phyloP scores from a whole-genome alignment of 371 early-diverging fungal genomes.

The Apophysomyces ossiformis region DNA sequence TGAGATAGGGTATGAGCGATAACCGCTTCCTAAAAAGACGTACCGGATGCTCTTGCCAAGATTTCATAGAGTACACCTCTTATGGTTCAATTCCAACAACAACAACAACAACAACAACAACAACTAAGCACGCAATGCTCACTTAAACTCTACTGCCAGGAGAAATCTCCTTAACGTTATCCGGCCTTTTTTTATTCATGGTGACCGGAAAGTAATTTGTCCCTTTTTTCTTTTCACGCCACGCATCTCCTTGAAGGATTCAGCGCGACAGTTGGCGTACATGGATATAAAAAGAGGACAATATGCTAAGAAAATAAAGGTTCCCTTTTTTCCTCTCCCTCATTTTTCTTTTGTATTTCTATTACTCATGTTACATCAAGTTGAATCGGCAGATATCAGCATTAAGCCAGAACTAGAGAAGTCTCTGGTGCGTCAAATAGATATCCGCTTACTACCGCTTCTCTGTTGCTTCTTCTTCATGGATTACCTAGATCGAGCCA shows the following conservation, averaged over 20 bases:
- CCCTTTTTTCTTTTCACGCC: background rate
- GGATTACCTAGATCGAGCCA: slow-evolving; percentile 28
- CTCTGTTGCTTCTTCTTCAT: slow-evolving; percentile 29
- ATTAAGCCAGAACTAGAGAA: slow-evolving; percentile 7
- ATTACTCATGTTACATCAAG: background rate
- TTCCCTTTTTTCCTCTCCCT: too few species aligned
- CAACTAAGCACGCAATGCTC: too few species aligned
- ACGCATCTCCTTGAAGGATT: background rate
- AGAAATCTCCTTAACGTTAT: too few species aligned
- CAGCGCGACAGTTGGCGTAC: background rate
- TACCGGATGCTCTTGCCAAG: too few species aligned
- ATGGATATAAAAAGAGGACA: background rate
- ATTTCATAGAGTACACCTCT: too few species aligned
- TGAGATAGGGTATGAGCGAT: too few species aligned
- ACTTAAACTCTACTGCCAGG: too few species aligned
- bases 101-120: too few species aligned
- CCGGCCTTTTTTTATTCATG: too few species aligned
- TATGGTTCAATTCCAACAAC: too few species aligned
- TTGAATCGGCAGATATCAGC: background rate
- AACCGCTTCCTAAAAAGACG: too few species aligned
- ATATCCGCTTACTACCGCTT: slow-evolving; percentile 15
- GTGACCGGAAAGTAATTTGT: too few species aligned
- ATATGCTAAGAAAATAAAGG: background rate
- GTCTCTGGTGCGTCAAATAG: slow-evolving; percentile 15
- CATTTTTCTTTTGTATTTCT: background rate